Evolutionary conservation across 2,329 filamentous ascomycete species (phyloP).

Genomic region (Botrytis cinerea): DNA sequence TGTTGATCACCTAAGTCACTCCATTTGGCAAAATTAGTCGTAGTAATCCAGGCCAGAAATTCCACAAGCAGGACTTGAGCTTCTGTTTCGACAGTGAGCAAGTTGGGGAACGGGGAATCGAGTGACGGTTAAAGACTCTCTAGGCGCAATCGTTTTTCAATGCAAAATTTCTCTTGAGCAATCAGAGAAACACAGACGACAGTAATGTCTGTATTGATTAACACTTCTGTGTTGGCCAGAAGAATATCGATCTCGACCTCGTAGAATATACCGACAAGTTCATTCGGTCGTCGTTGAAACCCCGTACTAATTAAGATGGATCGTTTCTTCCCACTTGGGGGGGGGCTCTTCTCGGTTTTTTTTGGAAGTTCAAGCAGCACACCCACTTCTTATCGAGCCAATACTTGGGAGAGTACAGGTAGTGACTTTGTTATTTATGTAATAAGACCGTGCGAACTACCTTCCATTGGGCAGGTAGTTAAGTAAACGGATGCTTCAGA

Average conservation of each 20-base stretch:
- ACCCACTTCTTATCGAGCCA: slow-evolving; percentile 4
- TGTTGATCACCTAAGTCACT: slow-evolving; percentile 3
- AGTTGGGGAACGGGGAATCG: background rate
- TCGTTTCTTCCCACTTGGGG: background rate
- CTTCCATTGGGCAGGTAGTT: background rate
- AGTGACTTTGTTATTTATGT: slow-evolving; percentile 13
- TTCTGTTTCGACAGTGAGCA: background rate
- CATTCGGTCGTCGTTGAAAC: slow-evolving; percentile 1
- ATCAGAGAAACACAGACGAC: background rate
- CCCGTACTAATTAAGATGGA: background rate
- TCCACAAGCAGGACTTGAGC: background rate
- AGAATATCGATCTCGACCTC: background rate
- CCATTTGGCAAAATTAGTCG: background rate
- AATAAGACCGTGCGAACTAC: background rate
- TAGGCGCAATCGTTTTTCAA: background rate
- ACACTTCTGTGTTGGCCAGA: background rate
- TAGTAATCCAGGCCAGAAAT: background rate
- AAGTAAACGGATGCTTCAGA: background rate
- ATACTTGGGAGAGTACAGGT: background rate
- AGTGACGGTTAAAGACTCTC: background rate
- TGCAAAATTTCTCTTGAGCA: background rate
- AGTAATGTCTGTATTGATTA: background rate
- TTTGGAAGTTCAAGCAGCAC: background rate
- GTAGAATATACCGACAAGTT: background rate
- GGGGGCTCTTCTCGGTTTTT: background rate